These are phyloP conservation scores for Ramularia collo-cygni DNA, from an alignment of 2,329 filamentous ascomycete genomes.

Conservation along the genomic window DNA sequence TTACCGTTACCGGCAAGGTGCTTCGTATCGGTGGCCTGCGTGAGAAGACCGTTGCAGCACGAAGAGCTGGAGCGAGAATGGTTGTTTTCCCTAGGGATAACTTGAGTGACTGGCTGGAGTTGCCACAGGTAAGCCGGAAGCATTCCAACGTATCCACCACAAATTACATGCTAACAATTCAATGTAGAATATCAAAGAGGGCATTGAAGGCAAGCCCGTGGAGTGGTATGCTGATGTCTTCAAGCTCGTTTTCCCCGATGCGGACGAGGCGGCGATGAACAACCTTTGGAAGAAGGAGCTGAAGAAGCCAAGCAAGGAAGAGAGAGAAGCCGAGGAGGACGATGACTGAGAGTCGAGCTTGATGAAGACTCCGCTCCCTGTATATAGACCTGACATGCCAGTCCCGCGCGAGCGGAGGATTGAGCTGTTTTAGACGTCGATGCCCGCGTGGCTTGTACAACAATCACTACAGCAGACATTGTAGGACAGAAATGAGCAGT, in stretches of 20 bases:
- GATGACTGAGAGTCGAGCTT: slow-evolving; percentile 4
- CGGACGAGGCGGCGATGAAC: slow-evolving; percentile 69
- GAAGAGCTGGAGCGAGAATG: slow-evolving; percentile 83
- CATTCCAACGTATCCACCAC: too few species aligned
- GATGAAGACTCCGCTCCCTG: neutral
- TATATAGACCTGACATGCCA: too few species aligned
- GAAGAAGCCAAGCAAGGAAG: slow-evolving; percentile 49
- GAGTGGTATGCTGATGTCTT: slow-evolving; percentile 95
- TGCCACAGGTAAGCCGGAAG: slow-evolving; percentile 91
- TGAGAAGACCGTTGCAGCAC: slow-evolving; percentile 95
- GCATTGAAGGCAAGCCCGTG: slow-evolving; percentile 83
- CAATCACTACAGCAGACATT: too few species aligned
- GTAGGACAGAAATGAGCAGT: too few species aligned
- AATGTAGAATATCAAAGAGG: slow-evolving; percentile 89
- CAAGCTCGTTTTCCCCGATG: slow-evolving; percentile 74
- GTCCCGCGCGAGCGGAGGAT: too few species aligned
- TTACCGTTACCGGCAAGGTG: slow-evolving; percentile 95
- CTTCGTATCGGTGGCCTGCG: slow-evolving; percentile 86
- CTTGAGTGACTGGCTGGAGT: slow-evolving; percentile 91
- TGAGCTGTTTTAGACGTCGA: too few species aligned
- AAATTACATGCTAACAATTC: slow-evolving; percentile 8
- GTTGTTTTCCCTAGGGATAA: slow-evolving; percentile 95
- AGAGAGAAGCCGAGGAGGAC: slow-evolving; percentile 29
- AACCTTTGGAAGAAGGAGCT: slow-evolving; percentile 62
- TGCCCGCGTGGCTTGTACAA: too few species aligned